Conservation (phyloP, 1,139 yeast species). For the Groenewaldozyma auringiensis region DNA sequence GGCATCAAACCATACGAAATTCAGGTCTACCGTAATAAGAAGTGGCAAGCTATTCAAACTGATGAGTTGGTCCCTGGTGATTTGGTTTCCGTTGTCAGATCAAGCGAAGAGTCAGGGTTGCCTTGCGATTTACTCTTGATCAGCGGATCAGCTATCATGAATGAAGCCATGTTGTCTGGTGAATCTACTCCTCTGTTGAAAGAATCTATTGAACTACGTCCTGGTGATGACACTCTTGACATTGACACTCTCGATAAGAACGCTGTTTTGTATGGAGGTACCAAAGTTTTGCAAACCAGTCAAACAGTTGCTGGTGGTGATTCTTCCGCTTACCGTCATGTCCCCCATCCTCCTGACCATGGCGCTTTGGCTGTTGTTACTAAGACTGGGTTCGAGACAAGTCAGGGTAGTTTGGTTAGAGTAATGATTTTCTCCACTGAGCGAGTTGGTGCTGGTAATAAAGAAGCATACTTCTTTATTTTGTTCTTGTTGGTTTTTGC, state of each 20-base stretch:
- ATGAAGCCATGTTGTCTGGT: constrained; percentile 97
- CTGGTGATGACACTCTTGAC: constrained; percentile 56
- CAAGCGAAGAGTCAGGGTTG: constrained; percentile 82
- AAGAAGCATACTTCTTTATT: constrained; percentile 88
- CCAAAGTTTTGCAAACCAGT: constrained; percentile 89
- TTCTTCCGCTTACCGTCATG: constrained; percentile 26
- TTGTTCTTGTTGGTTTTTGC: constrained; percentile 86
- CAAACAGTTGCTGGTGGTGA: constrained; percentile 6
- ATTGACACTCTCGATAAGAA: constrained; percentile 83
- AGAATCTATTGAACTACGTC: constrained; percentile 83
- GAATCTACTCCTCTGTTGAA: constrained; percentile 95
- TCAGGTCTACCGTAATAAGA: constrained; percentile 58
- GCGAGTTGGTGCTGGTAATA: constrained; percentile 92
- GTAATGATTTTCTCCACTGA: constrained; percentile 97
- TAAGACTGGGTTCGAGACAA: constrained; percentile 95
- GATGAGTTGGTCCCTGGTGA: constrained; percentile 86
- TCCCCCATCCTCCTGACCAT: constrained; percentile 59
- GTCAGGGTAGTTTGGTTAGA: constrained; percentile 95
- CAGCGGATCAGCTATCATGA: constrained; percentile 87
- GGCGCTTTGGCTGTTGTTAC: constrained; percentile 91
- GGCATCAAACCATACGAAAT: constrained; percentile 87
- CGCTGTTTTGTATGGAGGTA: constrained; percentile 90
- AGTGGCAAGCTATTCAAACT: constrained; percentile 68
- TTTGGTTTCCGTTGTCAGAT: constrained; percentile 77
- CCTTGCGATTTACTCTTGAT: constrained; percentile 91